Evolutionary conservation across 2,329 filamentous ascomycete species (phyloP), one percentile per base, ranked within the genome.

Genomic region (Emmonsiellopsis sp.): DNA sequence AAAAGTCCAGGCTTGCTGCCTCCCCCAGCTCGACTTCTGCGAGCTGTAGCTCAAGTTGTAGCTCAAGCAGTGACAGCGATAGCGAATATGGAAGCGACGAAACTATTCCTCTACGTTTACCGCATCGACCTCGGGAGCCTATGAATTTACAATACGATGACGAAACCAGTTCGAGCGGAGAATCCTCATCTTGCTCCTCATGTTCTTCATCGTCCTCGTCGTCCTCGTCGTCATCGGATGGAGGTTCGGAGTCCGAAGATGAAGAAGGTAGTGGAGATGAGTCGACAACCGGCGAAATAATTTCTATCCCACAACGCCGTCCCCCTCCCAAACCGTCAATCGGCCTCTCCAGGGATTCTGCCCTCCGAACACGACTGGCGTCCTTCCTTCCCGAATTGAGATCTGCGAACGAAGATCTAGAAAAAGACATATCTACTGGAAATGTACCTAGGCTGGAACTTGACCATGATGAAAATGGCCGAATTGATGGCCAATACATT

Each of bases 311-410:
- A 3, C 61, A 58, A 56, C 54, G 69, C 9, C 57, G 60, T 16
- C 63, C 61, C n/a, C 62, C 61, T 10, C 62, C 61, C 7, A 71
- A 69, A 60, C 70, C 70, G 2, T 58, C 57, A 46, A 71, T 71
- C 53, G 61, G 60, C 20, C 58, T 67, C 31, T 50, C 65, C 2
- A 58, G 59, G 11, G 57, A 61, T 10, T 64, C 64, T 1, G 63
- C 61, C 26, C 52, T 75, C 5, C 58, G 71, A 38, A 64, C 67
- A 16, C 67, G 71, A 35, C 54, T 75, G 38, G 67, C 69, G 8
- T 55, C 65, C 7, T 75, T 75, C 57, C 55, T 75, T 38, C 73
- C 73, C 8, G 61, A 71, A 57, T 65, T 75, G 54, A 71, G 70
- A 54, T 64, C 62, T 51, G 73, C 73, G 31, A 75, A 75, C 62